Conservation (phyloP, 306 rosid species). For the Begonia loranthoides region DNA sequence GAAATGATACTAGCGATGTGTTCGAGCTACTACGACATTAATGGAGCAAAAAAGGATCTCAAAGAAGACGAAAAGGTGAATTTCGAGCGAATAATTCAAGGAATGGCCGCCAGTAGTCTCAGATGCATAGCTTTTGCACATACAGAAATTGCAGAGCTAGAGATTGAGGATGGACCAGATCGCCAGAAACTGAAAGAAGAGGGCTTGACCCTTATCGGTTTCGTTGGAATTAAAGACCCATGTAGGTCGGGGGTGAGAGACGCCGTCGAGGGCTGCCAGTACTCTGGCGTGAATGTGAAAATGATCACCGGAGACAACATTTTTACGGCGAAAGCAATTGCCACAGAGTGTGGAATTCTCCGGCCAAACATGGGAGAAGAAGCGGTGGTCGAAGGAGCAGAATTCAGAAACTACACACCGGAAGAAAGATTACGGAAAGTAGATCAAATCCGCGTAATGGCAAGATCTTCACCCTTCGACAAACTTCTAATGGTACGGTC, state of each 20-base stretch:
- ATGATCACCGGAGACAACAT: constrained; percentile 23
- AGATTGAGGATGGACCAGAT: background rate
- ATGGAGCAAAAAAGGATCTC: constrained; percentile 9
- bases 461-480: constrained; percentile 24
- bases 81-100: constrained; percentile 17
- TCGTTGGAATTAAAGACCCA: constrained; percentile 24
- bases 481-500: constrained; percentile 18
- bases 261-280: constrained; percentile 18
- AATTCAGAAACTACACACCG: constrained; percentile 15
- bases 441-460: constrained; percentile 23
- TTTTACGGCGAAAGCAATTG: constrained; percentile 22
- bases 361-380: background rate
- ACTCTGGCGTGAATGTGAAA: constrained; percentile 15
- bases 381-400: constrained; percentile 19
- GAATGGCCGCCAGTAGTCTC: constrained; percentile 25
- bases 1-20: constrained; percentile 20
- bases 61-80: constrained; percentile 3
- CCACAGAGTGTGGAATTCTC: constrained; percentile 21
- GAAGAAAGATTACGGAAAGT: constrained; percentile 22
- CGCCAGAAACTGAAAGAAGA: constrained; percentile 5
- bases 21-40: constrained; percentile 20
- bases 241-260: constrained; percentile 14
- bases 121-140: constrained; percentile 28
- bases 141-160: constrained; percentile 5
- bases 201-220: constrained; percentile 12